A percentile compares a stretch with the other conserved stretches of the same genome.
These are phyloP conservation scores for Claviceps sp. DNA, from an alignment of 2,329 filamentous ascomycete genomes.

Conservation along the genomic window DNA sequence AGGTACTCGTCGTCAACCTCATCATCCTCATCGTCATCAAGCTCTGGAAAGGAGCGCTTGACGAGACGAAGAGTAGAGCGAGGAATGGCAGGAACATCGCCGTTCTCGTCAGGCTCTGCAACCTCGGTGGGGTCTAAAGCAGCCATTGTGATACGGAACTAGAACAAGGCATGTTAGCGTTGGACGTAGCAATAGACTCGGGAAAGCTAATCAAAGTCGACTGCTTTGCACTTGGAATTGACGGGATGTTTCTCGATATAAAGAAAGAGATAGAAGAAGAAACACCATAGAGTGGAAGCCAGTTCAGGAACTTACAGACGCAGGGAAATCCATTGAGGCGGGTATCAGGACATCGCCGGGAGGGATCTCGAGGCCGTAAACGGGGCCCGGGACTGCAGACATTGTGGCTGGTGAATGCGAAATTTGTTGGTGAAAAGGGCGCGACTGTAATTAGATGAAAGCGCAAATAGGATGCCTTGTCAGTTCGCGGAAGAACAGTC, in stretches of 20 bases:
- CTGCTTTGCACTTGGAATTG: background rate
- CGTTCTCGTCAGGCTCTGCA: conserved; percentile 50
- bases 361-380: conserved; percentile 88
- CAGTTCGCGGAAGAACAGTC: background rate
- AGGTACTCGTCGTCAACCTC: conserved; percentile 57
- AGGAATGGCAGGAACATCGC: conserved; percentile 46
- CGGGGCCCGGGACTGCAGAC: conserved; percentile 54
- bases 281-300: background rate
- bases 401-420: conserved; percentile 23
- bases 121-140: conserved; percentile 82
- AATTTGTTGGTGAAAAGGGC: background rate
- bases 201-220: background rate
- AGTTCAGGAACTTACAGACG: conserved; percentile 53
- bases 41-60: conserved; percentile 50
- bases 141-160: conserved; percentile 98
- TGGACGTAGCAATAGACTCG: background rate
- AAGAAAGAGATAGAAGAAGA: background rate
- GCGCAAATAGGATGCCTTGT: background rate
- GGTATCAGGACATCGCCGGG: conserved; percentile 72
- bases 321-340: conserved; percentile 64
- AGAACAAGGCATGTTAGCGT: conserved; percentile 16
- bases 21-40: conserved; percentile 41
- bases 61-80: conserved; percentile 87
- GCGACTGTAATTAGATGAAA: background rate
- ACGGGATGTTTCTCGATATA: background rate